phyloP scores from a whole-genome alignment of 2,329 filamentous ascomycete species.

The Paraconiothyrium brasiliense region DNA sequence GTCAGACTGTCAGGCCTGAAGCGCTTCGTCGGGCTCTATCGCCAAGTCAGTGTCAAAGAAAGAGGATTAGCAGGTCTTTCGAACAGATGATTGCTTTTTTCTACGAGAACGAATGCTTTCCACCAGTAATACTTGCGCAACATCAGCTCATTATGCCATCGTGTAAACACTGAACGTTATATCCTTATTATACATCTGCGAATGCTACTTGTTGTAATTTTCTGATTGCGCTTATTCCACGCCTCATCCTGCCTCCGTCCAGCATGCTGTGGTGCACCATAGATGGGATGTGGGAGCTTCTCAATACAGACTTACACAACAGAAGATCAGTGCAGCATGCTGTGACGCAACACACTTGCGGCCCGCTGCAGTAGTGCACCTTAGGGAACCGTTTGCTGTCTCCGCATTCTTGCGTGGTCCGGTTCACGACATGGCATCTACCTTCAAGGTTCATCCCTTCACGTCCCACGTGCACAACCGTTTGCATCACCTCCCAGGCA shows the following conservation, averaged over 20 bases:
- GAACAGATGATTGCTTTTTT: background rate
- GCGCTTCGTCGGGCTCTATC: background rate
- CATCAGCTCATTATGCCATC: background rate
- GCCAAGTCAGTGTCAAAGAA: background rate
- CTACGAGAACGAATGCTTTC: background rate
- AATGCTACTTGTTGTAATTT: background rate
- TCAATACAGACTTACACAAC: background rate
- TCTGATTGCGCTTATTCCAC: background rate
- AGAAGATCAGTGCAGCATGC: background rate
- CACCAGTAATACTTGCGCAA: background rate
- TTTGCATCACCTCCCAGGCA: background rate
- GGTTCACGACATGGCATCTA: background rate
- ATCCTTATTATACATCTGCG: background rate
- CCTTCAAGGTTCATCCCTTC: slow-evolving; percentile 10
- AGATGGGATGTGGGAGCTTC: background rate
- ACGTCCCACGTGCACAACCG: slow-evolving; percentile 6
- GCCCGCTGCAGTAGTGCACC: background rate
- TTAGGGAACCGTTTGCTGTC: background rate
- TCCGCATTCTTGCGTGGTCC: background rate
- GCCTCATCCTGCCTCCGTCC: background rate
- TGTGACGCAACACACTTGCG: background rate
- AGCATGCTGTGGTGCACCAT: background rate
- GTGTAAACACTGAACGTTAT: background rate
- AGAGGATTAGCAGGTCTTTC: background rate
- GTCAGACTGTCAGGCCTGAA: background rate